Evolutionary conservation across 2,329 filamentous ascomycete species (phyloP).

Genomic region (Paracoccidioides brasiliensis): DNA sequence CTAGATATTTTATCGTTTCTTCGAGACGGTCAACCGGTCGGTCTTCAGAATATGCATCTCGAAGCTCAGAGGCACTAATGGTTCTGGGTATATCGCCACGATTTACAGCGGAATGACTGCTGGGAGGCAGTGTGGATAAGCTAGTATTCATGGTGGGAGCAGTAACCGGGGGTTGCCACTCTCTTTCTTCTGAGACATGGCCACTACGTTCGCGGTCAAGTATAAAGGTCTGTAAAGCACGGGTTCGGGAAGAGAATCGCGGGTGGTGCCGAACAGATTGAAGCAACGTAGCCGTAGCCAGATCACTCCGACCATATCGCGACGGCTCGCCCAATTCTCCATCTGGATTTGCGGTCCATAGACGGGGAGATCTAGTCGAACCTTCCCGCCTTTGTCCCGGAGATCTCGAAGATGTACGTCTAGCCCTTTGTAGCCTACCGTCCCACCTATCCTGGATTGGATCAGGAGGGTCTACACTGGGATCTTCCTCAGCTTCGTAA

Average conservation of each 20-base stretch:
- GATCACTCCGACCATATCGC: constrained; percentile 14
- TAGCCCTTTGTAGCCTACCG: constrained; percentile 13
- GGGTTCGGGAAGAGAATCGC: constrained; percentile 23
- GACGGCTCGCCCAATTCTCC: constrained; percentile 3
- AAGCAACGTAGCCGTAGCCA: constrained; percentile 25
- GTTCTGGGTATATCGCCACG: constrained; percentile 18
- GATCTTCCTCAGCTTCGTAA: constrained; percentile 18
- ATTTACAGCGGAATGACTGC: not conserved
- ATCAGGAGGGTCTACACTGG: constrained; percentile 14
- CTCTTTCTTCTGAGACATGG: constrained; percentile 12
- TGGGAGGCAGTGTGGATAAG: not conserved
- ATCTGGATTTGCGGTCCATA: constrained; percentile 13
- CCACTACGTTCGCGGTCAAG: constrained; percentile 23
- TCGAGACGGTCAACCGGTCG: constrained; percentile 33
- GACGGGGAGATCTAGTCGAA: constrained; percentile 13
- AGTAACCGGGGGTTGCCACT: constrained; percentile 1
- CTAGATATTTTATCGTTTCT: constrained; percentile 49
- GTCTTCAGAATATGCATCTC: constrained; percentile 24
- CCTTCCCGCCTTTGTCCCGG: constrained; percentile 19
- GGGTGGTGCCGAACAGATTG: constrained; percentile 30
- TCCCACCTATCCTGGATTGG: constrained; percentile 19
- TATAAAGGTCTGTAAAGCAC: constrained; percentile 29
- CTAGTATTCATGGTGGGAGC: constrained; percentile 2
- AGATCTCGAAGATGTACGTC: constrained; percentile 8
- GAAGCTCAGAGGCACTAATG: constrained; percentile 17